Evolutionary conservation across 2,329 filamentous ascomycete genomes (phyloP).

Genomic region (Claviceps maximensis): DNA sequence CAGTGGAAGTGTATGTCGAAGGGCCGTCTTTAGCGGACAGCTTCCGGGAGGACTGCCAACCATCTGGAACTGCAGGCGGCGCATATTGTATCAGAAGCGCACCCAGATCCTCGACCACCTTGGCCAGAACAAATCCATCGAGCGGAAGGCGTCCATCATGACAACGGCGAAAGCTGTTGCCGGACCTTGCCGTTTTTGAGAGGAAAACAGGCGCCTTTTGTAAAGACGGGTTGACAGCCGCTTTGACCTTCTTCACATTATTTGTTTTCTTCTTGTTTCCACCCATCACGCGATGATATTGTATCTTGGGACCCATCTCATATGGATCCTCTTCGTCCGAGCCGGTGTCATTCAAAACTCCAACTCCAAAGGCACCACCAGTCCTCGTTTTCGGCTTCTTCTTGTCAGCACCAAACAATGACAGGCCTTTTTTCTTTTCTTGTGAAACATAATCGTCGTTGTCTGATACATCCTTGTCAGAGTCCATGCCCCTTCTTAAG

Average conservation of each 20-base stretch:
- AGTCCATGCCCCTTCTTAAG: slow-evolving; percentile 20
- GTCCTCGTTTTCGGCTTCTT: slow-evolving; percentile 39
- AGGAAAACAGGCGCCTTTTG: slow-evolving; percentile 61
- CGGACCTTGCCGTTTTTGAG: slow-evolving; percentile 36
- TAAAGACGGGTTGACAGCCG: slow-evolving; percentile 49
- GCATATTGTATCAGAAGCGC: slow-evolving; percentile 32
- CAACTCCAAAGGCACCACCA: slow-evolving; percentile 71
- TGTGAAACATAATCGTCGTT: slow-evolving; percentile 10
- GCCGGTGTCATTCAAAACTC: slow-evolving; percentile 80
- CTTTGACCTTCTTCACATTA: slow-evolving; percentile 46
- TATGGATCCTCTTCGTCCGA: slow-evolving; percentile 95
- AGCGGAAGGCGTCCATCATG: slow-evolving; percentile 72
- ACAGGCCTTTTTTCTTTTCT: slow-evolving; percentile 3
- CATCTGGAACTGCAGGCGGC: slow-evolving; percentile 54
- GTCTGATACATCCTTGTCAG: slow-evolving; percentile 34
- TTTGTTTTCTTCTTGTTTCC: slow-evolving; percentile 62
- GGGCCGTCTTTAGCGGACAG: slow-evolving; percentile 2
- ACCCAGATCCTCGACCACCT: slow-evolving; percentile 27
- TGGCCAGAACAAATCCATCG: slow-evolving; percentile 64
- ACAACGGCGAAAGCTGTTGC: slow-evolving; percentile 42
- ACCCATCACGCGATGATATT: slow-evolving; percentile 70
- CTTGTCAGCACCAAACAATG: slow-evolving; percentile 18
- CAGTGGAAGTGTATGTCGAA: slow-evolving; percentile 46
- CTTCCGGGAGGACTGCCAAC: slow-evolving; percentile 55
- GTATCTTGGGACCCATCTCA: slow-evolving; percentile 79